phyloP scores from a whole-genome alignment of 2,329 filamentous ascomycete species.

The Bertia moriformis region DNA sequence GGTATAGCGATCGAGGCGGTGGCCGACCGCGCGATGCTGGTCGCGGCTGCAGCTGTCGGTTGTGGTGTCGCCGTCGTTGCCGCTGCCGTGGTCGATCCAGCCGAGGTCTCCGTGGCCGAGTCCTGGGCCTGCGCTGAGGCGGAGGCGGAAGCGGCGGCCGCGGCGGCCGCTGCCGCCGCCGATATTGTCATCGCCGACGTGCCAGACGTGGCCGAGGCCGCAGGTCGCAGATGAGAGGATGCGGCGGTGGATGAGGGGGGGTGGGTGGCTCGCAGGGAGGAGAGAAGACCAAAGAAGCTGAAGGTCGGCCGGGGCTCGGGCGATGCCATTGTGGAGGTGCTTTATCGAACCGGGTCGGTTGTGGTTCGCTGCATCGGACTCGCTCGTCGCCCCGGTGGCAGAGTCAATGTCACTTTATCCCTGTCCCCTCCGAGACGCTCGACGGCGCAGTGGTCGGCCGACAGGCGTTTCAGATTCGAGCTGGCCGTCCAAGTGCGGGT shows the following conservation, averaged over 20 bases:
- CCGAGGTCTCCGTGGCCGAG: not conserved
- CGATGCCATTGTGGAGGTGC: no score
- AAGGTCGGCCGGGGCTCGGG: not conserved
- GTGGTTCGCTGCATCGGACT: no score
- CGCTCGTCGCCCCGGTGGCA: no score
- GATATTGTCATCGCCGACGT: no score
- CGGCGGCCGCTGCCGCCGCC: not conserved
- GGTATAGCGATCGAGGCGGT: not conserved
- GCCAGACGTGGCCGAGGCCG: no score
- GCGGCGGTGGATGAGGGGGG: not conserved
- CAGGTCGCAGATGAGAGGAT: not conserved
- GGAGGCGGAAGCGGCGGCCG: no score
- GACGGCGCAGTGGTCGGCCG: no score
- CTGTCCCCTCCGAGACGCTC: no score
- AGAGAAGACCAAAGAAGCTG: not conserved
- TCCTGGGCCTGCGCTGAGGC: not conserved
- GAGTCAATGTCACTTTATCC: no score
- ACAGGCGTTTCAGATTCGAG: no score
- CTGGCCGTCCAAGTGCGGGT: no score
- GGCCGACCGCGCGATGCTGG: not conserved
- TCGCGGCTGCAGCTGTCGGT: not conserved
- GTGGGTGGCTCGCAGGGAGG: not conserved
- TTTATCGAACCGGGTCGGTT: no score
- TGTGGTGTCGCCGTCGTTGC: not conserved
- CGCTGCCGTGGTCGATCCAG: not conserved